Percentiles rank a stretch among this genome's conserved stretches.
These are phyloP conservation scores for Rhodotorula paludigena DNA, from an alignment of 768 basidiomycete species.

Conservation along the genomic window DNA sequence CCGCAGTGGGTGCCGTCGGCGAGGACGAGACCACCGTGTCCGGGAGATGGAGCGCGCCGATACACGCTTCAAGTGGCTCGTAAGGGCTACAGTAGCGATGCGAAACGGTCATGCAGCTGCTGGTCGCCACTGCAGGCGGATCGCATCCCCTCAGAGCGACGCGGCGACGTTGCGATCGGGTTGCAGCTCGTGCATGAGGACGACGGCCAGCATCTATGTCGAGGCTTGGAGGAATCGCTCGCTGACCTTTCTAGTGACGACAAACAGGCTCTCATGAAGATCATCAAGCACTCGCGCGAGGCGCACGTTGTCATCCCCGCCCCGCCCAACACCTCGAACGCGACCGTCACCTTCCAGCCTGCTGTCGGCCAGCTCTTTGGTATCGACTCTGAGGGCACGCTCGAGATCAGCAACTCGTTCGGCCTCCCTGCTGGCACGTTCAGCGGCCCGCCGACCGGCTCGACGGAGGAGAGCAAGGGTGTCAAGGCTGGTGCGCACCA, in stretches of 20 bases:
- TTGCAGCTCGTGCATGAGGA: too few species aligned
- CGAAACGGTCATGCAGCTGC: too few species aligned
- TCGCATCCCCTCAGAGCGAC: too few species aligned
- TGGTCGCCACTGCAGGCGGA: too few species aligned
- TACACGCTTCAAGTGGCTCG: too few species aligned
- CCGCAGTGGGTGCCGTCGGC: too few species aligned
- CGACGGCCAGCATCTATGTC: too few species aligned
- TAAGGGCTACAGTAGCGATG: too few species aligned
- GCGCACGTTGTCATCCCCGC: conserved; percentile 31
- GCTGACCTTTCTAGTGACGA: background rate
- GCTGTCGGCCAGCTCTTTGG: conserved; percentile 43
- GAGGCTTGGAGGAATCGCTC: too few species aligned
- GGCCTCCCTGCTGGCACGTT: conserved; percentile 38
- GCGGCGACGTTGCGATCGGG: too few species aligned
- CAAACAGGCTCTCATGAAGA: conserved; percentile 41
- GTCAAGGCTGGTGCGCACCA: conserved; percentile 32
- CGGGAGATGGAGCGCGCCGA: too few species aligned
- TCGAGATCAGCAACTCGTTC: conserved; percentile 41
- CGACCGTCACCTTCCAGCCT: conserved; percentile 38
- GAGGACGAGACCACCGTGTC: too few species aligned
- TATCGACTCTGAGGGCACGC: conserved; percentile 38
- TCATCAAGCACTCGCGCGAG: conserved; percentile 43
- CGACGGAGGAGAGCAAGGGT: conserved; percentile 28
- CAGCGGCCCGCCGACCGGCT: conserved; percentile 19
- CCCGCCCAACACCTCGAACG: conserved; percentile 35